Percentiles rank a stretch among this genome's conserved stretches.
phyloP scores from a whole-genome alignment of 768 basidiomycete species.

The Pisolithus microcarpus region DNA sequence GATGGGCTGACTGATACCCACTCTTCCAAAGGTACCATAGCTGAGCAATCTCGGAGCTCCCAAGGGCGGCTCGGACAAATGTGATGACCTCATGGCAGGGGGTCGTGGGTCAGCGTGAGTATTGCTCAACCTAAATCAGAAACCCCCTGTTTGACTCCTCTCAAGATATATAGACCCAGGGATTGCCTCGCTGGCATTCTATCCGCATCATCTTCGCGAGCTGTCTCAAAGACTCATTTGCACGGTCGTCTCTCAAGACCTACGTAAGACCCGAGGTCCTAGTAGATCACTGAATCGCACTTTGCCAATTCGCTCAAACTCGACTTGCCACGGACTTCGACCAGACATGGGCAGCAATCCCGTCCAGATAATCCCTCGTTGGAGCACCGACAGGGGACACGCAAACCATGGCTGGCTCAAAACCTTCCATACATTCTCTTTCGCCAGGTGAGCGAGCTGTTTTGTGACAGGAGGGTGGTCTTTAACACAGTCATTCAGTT shows the following conservation, averaged over 20 bases:
- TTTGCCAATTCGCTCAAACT: background rate
- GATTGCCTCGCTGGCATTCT: background rate
- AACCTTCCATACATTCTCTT: constrained; percentile 80
- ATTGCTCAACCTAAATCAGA: background rate
- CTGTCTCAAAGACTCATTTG: background rate
- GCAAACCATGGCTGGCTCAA: constrained; percentile 85
- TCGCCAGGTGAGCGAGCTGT: constrained; percentile 45
- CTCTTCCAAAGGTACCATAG: no score
- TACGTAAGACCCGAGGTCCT: no score
- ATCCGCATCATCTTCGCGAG: background rate
- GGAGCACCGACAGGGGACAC: constrained; percentile 58
- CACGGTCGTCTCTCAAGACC: no score
- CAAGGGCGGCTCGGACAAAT: no score
- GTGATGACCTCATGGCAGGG: no score
- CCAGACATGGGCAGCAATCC: background rate
- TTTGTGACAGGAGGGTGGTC: constrained; percentile 8
- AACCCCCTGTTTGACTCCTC: background rate
- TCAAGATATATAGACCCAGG: background rate
- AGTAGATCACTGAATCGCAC: no score
- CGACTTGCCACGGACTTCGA: background rate
- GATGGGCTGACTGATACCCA: no score
- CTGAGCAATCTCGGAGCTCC: no score
- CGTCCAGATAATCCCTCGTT: constrained; percentile 42
- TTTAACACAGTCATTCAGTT: constrained; percentile 31
- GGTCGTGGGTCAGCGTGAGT: background rate